Conservation (phyloP, 2,329 filamentous ascomycete species). For the Grosmannia serpens region DNA sequence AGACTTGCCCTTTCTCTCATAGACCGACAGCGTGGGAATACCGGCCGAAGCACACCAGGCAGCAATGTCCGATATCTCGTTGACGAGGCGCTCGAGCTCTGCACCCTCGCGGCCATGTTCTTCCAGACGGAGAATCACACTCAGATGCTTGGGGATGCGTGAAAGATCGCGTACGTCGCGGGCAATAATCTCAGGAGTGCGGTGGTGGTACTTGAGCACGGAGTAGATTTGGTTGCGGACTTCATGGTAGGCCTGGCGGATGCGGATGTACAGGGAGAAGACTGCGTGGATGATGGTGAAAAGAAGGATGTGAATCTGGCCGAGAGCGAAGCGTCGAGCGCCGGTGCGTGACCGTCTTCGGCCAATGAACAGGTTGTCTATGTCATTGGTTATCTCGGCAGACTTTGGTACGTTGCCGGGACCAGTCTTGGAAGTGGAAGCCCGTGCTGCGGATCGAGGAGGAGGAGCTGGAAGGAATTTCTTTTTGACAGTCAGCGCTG, state of each 20-base stretch:
- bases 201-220: conserved; percentile 88
- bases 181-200: conserved; percentile 83
- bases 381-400: neutral
- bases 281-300: conserved; percentile 64
- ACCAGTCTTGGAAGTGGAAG: conserved; percentile 11
- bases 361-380: neutral
- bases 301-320: conserved; percentile 53
- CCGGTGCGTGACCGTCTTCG: conserved; percentile 34
- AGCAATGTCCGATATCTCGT: conserved; percentile 82
- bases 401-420: neutral
- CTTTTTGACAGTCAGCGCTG: conserved; percentile 13
- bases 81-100: conserved; percentile 73
- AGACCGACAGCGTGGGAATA: conserved; percentile 78
- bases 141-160: conserved; percentile 74
- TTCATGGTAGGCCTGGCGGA: conserved; percentile 68
- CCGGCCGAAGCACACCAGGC: conserved; percentile 89
- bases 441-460: conserved; percentile 13
- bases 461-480: conserved; percentile 25
- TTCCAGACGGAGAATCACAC: conserved; percentile 69
- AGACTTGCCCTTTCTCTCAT: conserved; percentile 72
- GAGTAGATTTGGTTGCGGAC: conserved; percentile 68
- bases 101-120: conserved; percentile 57
- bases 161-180: conserved; percentile 68
- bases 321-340: conserved; percentile 48
- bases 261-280: conserved; percentile 79